Percentiles rank a stretch among this genome's conserved stretches.
Evolutionary conservation across 768 basidiomycete species (phyloP).

Genomic region (Mycena maculata): DNA sequence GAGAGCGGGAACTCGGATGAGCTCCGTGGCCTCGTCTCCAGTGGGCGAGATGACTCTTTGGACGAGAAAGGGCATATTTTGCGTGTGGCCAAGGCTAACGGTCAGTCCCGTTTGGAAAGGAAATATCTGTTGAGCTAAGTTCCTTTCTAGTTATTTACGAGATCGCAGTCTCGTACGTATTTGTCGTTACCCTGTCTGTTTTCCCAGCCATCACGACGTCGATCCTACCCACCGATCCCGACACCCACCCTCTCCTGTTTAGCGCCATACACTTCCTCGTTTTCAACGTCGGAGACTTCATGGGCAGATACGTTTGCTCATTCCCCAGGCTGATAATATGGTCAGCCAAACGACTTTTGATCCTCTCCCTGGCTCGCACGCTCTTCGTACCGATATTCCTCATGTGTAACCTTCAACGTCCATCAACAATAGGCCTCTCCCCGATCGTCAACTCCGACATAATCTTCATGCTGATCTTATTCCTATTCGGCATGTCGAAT

Average conservation of each 20-base stretch:
- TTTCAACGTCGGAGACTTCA: constrained; percentile 79
- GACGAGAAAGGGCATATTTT: constrained; percentile 58
- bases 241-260: constrained; percentile 86
- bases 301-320: constrained; percentile 76
- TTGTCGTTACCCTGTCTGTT: constrained; percentile 83
- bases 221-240: constrained; percentile 72
- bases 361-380: constrained; percentile 74
- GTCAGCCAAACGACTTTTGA: constrained; percentile 71
- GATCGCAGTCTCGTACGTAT: constrained; percentile 79
- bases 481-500: constrained; percentile 81
- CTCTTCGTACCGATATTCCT: constrained; percentile 89
- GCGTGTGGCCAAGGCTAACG: constrained; percentile 71
- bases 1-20: constrained; percentile 44
- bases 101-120: neutral
- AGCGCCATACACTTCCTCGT: constrained; percentile 80
- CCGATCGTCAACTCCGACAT: constrained; percentile 82
- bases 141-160: constrained; percentile 63
- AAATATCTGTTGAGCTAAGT: neutral
- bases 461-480: constrained; percentile 78
- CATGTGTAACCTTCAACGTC: constrained; percentile 84
- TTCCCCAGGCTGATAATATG: constrained; percentile 75
- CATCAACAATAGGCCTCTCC: constrained; percentile 40
- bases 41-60: constrained; percentile 38
- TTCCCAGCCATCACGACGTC: constrained; percentile 89
- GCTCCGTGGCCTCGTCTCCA: constrained; percentile 52